Conservation (phyloP, 192 early-diverging fungal genomes). For the Chytriomyces hyalinus region DNA sequence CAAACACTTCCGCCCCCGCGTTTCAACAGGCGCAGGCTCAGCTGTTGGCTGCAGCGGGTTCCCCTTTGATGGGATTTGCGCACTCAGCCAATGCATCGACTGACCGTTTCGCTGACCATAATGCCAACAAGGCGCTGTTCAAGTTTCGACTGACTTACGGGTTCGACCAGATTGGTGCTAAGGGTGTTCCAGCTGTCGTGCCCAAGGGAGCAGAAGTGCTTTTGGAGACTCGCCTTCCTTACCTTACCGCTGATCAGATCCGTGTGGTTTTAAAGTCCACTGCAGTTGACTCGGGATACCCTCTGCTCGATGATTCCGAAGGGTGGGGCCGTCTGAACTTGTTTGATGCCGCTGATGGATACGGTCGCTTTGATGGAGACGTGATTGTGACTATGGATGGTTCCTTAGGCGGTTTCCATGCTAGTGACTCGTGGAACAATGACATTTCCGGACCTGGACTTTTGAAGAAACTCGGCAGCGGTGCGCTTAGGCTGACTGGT, state of each 20-base stretch:
- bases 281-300: conserved; percentile 33
- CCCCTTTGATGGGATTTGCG: conserved; percentile 19
- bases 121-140: conserved; percentile 29
- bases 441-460: conserved; percentile 38
- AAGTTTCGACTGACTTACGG: conserved; percentile 32
- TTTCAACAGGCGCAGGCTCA: conserved; percentile 22
- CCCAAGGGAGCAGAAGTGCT: conserved; percentile 38
- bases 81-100: conserved; percentile 25
- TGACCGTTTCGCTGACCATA: conserved; percentile 17
- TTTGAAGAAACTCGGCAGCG: conserved; percentile 27
- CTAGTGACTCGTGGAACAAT: conserved; percentile 32
- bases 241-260: conserved; percentile 37
- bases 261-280: conserved; percentile 41
- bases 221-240: conserved; percentile 41
- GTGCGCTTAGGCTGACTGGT: conserved; percentile 20
- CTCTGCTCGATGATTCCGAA: conserved; percentile 34
- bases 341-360: conserved; percentile 41
- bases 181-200: conserved; percentile 22
- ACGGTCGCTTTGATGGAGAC: conserved; percentile 34
- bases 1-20: conserved; percentile 1
- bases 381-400: conserved; percentile 34
- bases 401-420: conserved; percentile 3
- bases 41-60: conserved; percentile 16
- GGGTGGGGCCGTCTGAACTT: conserved; percentile 41
- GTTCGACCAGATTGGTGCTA: not conserved